A percentile compares a stretch with the other conserved stretches of the same genome.
These are phyloP conservation scores for Tuber aestivum DNA, from an alignment of 495 filamentous ascomycete species.

Conservation along the genomic window DNA sequence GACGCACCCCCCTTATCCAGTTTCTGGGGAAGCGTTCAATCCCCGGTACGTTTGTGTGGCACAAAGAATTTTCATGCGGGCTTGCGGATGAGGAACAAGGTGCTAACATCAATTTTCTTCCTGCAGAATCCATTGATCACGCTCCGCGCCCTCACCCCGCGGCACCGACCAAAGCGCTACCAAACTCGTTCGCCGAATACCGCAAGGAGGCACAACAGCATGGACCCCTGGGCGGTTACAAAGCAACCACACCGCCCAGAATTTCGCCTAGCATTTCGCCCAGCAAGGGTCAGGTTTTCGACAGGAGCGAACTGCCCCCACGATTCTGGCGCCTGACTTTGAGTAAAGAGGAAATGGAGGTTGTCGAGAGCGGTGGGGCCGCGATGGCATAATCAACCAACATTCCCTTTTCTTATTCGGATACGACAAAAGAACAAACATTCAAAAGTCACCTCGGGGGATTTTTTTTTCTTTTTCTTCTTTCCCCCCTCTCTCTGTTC, in stretches of 20 bases:
- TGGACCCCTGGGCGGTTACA: constrained; percentile 67
- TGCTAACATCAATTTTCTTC: constrained; percentile 19
- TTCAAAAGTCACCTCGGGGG: constrained; percentile 12
- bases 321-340: constrained; percentile 72
- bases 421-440: constrained; percentile 15
- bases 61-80: background rate
- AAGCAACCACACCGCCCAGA: constrained; percentile 50
- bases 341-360: constrained; percentile 81
- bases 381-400: constrained; percentile 28
- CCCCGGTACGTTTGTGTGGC: constrained; percentile 60
- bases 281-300: constrained; percentile 70
- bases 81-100: constrained; percentile 1
- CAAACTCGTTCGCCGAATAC: constrained; percentile 76
- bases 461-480: constrained; percentile 4
- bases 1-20: constrained; percentile 75
- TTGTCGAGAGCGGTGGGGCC: constrained; percentile 86
- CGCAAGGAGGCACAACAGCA: constrained; percentile 88
- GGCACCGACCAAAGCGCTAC: constrained; percentile 47
- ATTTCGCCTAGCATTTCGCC: constrained; percentile 65
- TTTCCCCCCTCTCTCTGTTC: background rate
- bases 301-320: constrained; percentile 76
- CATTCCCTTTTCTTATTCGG: constrained; percentile 12
- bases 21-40: constrained; percentile 83
- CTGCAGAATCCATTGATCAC: constrained; percentile 64
- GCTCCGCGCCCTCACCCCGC: constrained; percentile 55